Evolutionary conservation across 345 rosid genomes (phyloP).

Genomic region (Lagerstroemia speciosa): DNA sequence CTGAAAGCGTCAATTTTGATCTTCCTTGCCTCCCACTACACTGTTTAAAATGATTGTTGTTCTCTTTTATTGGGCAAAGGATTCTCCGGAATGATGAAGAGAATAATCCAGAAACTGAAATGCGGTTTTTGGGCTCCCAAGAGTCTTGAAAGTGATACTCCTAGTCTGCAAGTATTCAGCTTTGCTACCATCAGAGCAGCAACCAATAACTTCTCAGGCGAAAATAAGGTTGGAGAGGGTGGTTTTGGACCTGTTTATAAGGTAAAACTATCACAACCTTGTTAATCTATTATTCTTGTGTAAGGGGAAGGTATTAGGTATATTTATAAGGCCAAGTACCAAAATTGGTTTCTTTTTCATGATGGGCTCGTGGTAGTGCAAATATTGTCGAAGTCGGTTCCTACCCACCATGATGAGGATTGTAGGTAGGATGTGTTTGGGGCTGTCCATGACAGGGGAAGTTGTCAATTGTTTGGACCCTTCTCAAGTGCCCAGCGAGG

Average conservation of each 20-base stretch:
- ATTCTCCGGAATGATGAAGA: not conserved
- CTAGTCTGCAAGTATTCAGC: slow-evolving; percentile 18
- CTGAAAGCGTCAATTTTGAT: not conserved
- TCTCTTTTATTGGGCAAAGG: not conserved
- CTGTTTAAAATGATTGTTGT: not conserved
- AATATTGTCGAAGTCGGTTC: too few species aligned
- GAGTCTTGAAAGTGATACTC: slow-evolving; percentile 13
- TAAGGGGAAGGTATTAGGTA: too few species aligned
- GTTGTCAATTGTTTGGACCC: too few species aligned
- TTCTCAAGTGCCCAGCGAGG: too few species aligned
- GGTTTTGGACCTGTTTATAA: slow-evolving; percentile 44
- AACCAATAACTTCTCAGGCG: slow-evolving; percentile 24
- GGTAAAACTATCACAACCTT: slow-evolving; percentile 12
- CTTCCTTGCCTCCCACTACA: not conserved
- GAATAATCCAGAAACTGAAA: not conserved
- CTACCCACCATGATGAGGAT: too few species aligned
- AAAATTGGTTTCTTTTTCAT: too few species aligned
- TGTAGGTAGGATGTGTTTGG: too few species aligned
- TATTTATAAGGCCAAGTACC: too few species aligned
- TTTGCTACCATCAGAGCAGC: slow-evolving; percentile 22
- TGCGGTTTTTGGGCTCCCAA: not conserved
- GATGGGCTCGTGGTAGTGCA: too few species aligned
- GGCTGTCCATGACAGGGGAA: too few species aligned
- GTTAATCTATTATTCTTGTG: too few species aligned
- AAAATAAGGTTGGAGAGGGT: slow-evolving; percentile 34